Evolutionary conservation across 257 asterid genomes (phyloP).

Genomic region (Prunella vulgaris): DNA sequence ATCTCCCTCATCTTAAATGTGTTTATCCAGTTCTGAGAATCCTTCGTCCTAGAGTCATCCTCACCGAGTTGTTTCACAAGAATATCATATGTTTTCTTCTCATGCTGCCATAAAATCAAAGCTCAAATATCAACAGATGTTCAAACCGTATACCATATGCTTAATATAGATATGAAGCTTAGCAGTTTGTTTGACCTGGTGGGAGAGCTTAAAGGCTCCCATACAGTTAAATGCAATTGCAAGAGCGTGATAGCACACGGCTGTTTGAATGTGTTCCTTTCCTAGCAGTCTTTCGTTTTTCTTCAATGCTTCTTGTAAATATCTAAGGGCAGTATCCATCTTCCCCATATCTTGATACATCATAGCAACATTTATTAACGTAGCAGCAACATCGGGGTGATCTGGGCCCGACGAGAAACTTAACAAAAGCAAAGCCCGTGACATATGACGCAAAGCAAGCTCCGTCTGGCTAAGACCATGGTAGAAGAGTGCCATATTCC

Average conservation of each 20-base stretch:
- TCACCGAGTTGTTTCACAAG: slow-evolving; percentile 94
- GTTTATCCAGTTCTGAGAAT: slow-evolving; percentile 88
- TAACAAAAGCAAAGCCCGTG: slow-evolving; percentile 76
- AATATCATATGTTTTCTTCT: slow-evolving; percentile 86
- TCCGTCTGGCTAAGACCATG: slow-evolving; percentile 96
- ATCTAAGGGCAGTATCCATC: slow-evolving; percentile 89
- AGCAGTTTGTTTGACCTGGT: slow-evolving; percentile 65
- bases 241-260: slow-evolving; percentile 97
- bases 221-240: slow-evolving; percentile 89
- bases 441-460: slow-evolving; percentile 92
- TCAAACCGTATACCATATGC: slow-evolving; percentile 8
- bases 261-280: slow-evolving; percentile 94
- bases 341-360: slow-evolving; percentile 94
- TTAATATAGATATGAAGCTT: neutral
- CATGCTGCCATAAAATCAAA: slow-evolving; percentile 62
- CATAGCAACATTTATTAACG: slow-evolving; percentile 94
- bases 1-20: slow-evolving; percentile 72
- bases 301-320: slow-evolving; percentile 88
- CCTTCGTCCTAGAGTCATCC: slow-evolving; percentile 90
- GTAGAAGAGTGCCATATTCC: slow-evolving; percentile 96
- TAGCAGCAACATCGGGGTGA: slow-evolving; percentile 97
- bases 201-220: slow-evolving; percentile 90
- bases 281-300: slow-evolving; percentile 84
- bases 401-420: slow-evolving; percentile 88
- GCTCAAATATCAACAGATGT: neutral